These are phyloP conservation scores for Talinum fruticosum DNA, from an alignment of 148 eudicot genomes.

Conservation along the genomic window DNA sequence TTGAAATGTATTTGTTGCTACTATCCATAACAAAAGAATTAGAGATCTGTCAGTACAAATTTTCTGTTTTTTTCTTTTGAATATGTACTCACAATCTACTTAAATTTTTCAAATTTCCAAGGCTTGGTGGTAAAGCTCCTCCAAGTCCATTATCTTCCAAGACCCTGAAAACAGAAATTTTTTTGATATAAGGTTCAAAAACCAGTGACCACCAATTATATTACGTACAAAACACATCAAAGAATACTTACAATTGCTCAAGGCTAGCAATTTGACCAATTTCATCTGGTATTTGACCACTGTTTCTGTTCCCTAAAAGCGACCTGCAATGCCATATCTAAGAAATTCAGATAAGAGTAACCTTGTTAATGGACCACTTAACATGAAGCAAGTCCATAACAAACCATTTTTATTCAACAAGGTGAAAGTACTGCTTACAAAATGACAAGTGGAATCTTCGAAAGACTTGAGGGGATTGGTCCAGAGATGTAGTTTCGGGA, in stretches of 20 bases:
- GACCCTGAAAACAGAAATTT: neutral
- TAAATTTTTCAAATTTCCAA: neutral
- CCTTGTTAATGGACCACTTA: neutral
- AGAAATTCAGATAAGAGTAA: neutral
- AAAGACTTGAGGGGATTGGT: constrained; percentile 47
- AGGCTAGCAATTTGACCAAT: constrained; percentile 7
- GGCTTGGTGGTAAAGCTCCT: constrained; percentile 7
- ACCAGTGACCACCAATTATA: neutral
- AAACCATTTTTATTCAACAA: neutral
- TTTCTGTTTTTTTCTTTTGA: neutral
- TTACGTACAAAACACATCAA: neutral
- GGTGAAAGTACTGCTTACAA: constrained; percentile 40
- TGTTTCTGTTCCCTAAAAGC: constrained; percentile 2
- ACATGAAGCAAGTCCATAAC: neutral
- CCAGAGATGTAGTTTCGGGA: constrained; percentile 61
- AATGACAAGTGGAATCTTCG: constrained; percentile 42
- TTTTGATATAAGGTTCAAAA: neutral
- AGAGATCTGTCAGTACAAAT: too few relatives aligned
- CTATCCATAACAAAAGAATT: too few relatives aligned
- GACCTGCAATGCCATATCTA: neutral
- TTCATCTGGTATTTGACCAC: constrained; percentile 1
- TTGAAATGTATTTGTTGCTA: too few relatives aligned
- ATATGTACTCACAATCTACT: neutral
- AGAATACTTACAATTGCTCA: neutral
- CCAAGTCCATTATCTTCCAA: neutral